A percentile compares a stretch with the other conserved stretches of the same genome.
These are phyloP conservation scores for Mycena filopes DNA, from an alignment of 768 basidiomycete genomes.

Conservation along the genomic window DNA sequence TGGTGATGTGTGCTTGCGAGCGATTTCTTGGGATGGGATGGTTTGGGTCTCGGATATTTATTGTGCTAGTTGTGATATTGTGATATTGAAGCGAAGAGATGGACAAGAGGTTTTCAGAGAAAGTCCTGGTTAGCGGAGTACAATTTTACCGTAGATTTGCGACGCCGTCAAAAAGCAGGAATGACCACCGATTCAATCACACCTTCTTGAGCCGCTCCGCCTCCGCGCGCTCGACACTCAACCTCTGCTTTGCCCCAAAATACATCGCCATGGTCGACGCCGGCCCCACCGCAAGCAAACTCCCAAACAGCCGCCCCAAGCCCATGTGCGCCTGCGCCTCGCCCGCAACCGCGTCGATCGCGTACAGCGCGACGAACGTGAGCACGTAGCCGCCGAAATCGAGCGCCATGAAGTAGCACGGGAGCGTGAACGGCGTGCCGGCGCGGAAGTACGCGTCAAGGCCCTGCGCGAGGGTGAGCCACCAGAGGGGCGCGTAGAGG, in stretches of 20 bases:
- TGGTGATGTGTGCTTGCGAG: no score
- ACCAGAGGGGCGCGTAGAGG: constrained; percentile 22
- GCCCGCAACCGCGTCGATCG: constrained; percentile 8
- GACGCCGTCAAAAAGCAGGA: no score
- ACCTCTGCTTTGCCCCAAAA: constrained; percentile 14
- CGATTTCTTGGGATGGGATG: no score
- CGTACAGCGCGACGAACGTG: constrained; percentile 8
- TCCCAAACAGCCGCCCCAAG: not conserved
- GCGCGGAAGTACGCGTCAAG: not conserved
- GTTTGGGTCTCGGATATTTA: no score
- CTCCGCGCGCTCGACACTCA: not conserved
- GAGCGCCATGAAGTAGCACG: constrained; percentile 20
- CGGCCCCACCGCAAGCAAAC: constrained; percentile 3
- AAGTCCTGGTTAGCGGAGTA: no score
- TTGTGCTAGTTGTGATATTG: no score
- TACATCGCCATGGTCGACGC: constrained; percentile 26
- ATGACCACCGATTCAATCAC: no score
- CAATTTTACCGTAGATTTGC: no score
- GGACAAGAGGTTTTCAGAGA: no score
- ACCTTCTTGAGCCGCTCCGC: not conserved
- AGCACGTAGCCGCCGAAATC: constrained; percentile 15
- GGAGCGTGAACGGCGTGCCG: not conserved
- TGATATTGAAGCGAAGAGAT: no score
- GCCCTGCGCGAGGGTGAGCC: constrained; percentile 10
- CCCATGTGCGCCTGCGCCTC: not conserved